Evolutionary conservation across 1,284 basidiomycete species (phyloP), one percentile per base, ranked within the genome.

Genomic region (Cutaneotrichosporon sp.): DNA sequence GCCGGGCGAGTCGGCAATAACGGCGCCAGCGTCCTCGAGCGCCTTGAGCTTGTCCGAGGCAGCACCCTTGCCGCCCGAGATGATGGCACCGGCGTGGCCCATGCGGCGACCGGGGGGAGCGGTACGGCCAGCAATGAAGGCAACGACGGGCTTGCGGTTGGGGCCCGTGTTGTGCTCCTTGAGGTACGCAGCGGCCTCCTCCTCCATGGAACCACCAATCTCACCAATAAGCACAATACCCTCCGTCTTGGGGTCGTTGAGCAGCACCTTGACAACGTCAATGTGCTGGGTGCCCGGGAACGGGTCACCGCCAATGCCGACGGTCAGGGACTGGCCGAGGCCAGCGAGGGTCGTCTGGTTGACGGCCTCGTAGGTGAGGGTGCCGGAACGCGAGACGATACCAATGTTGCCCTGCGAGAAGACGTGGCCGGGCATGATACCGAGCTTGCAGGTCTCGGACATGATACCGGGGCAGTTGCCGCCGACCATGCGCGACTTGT

Each of bases 181-280:
- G 53, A 99, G 80, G 77, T 93, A 96, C 68, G 93, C 96, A 4
- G 96, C 96, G 15, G 96, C 96, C 64, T 98, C 94, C 75, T 99
- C 96, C 78, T 99, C 96, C 93, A 97, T 98, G 17, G 88, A 87
- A 23, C 96, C 96, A 66, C 96, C 96, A 68, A 99, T 99, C 77
- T 99, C 96, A 63, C 96, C 96, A 67, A 99, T 99, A 63, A 98
- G 80, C 52, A 99, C 94, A 62, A 99, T 93, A 67, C 91, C 92
- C 78, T 96, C 84, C 2, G 92, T 97, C 55, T 85, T 84, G 61
- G 88, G 86, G 72, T 99, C 94, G 33, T 93, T 85, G 55, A 99
- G 84, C 80, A 97, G 90, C 59, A 97, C 84, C 76, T 96, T 98
- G 77, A 99, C 81, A 54, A 92, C 90, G 76, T 99, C 96, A 61